Evolutionary conservation across 2,329 filamentous ascomycete species (phyloP).

Genomic region (Myotisia sp.): DNA sequence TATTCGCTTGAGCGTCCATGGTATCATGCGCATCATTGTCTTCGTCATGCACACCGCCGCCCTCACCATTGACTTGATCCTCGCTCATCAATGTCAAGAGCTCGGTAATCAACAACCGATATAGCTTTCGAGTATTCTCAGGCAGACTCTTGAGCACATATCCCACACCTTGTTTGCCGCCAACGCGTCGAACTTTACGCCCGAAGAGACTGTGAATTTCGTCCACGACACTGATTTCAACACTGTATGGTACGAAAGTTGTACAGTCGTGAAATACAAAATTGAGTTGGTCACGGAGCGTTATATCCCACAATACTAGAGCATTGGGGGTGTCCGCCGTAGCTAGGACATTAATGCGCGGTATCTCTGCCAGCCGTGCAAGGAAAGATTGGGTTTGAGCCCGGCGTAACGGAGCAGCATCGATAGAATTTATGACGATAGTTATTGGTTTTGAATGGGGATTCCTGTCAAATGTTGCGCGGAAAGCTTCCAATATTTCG

Average conservation of each 20-base stretch:
- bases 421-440: slow-evolving; percentile 73
- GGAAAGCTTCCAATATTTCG: slow-evolving; percentile 53
- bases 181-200: slow-evolving; percentile 61
- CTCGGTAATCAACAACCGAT: slow-evolving; percentile 71
- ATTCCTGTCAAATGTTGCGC: slow-evolving; percentile 44
- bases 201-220: slow-evolving; percentile 79
- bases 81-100: slow-evolving; percentile 56
- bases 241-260: slow-evolving; percentile 61
- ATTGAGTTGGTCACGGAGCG: slow-evolving; percentile 65
- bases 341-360: slow-evolving; percentile 56
- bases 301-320: slow-evolving; percentile 75
- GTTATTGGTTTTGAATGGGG: slow-evolving; percentile 38
- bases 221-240: slow-evolving; percentile 73
- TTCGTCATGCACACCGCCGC: too few species aligned
- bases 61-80: slow-evolving; percentile 35
- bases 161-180: slow-evolving; percentile 78
- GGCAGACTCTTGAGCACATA: slow-evolving; percentile 84
- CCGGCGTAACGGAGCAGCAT: slow-evolving; percentile 62
- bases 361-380: slow-evolving; percentile 60
- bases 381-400: slow-evolving; percentile 56
- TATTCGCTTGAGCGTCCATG: slow-evolving; percentile 19
- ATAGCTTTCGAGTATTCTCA: slow-evolving; percentile 80
- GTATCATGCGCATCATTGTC: slow-evolving; percentile 32
- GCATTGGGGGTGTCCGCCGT: slow-evolving; percentile 84
- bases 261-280: slow-evolving; percentile 91